Percentiles rank a stretch among this genome's conserved stretches.
phyloP scores from a whole-genome alignment of 345 rosid species.

The Alliaria petiolata region DNA sequence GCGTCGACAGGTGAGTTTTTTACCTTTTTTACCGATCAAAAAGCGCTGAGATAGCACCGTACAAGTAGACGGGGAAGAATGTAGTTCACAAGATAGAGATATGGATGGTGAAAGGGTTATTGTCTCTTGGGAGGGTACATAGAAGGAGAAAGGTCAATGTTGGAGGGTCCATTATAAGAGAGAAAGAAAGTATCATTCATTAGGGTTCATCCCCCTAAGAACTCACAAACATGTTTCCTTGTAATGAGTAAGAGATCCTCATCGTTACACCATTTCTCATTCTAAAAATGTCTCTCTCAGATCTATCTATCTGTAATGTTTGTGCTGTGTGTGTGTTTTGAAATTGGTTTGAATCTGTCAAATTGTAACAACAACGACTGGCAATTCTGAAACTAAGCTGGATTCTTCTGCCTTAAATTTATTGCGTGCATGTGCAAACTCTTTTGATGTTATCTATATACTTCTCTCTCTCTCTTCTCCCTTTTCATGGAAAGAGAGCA shows the following conservation, averaged over 20 bases:
- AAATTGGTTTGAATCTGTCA: slow-evolving; percentile 20
- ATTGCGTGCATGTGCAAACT: slow-evolving; percentile 31
- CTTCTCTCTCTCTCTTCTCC: background rate
- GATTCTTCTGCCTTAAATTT: slow-evolving; percentile 24
- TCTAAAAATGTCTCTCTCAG: slow-evolving; percentile 31
- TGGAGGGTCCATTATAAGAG: slow-evolving; percentile 29
- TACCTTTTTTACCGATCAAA: background rate
- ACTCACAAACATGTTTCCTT: slow-evolving; percentile 16
- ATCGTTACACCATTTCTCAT: slow-evolving; percentile 24
- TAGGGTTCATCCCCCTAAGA: slow-evolving; percentile 32
- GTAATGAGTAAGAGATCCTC: slow-evolving; percentile 29
- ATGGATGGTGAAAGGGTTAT: slow-evolving; percentile 15
- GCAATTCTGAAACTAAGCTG: slow-evolving; percentile 28
- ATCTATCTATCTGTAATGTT: slow-evolving; percentile 26
- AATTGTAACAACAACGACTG: slow-evolving; percentile 12
- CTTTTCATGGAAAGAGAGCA: background rate
- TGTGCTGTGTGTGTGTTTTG: slow-evolving; percentile 30
- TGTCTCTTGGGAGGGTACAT: slow-evolving; percentile 28
- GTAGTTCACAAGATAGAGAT: slow-evolving; percentile 29
- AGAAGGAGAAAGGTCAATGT: slow-evolving; percentile 28
- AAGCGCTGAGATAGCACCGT: slow-evolving; percentile 2
- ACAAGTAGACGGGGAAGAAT: slow-evolving; percentile 19
- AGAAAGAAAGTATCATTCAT: slow-evolving; percentile 20
- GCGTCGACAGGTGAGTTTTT: background rate
- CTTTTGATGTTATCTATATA: slow-evolving; percentile 8